Percentiles rank a stretch among this genome's conserved stretches.
phyloP scores from a whole-genome alignment of 495 filamentous ascomycete genomes.

The Amphirosellinia nigrospora region DNA sequence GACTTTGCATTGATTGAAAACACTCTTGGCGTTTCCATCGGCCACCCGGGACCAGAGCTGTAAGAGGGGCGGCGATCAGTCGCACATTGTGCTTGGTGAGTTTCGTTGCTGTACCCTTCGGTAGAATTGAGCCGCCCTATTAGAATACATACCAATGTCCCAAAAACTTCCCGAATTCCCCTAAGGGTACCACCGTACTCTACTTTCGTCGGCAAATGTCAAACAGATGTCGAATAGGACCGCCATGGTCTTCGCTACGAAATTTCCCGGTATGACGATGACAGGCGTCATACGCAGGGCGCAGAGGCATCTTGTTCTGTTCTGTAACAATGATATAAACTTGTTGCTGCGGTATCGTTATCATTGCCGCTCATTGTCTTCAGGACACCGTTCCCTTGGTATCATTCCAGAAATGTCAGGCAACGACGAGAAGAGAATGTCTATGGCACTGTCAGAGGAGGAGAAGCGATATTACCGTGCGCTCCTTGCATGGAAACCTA shows the following conservation, averaged over 20 bases:
- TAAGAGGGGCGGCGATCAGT: slow-evolving; percentile 10
- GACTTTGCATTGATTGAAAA: background rate
- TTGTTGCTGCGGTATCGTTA: background rate
- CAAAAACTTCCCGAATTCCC: slow-evolving; percentile 23
- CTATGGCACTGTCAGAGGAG: slow-evolving; percentile 47
- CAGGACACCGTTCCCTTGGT: background rate
- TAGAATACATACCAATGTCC: slow-evolving; percentile 22
- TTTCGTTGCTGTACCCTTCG: slow-evolving; percentile 19
- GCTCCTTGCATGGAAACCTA: slow-evolving; percentile 49
- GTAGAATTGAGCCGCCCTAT: slow-evolving; percentile 25
- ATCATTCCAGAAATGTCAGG: slow-evolving; percentile 6
- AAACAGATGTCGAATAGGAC: slow-evolving; percentile 9
- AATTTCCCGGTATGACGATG: slow-evolving; percentile 10
- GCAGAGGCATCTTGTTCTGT: background rate
- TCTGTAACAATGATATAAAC: background rate
- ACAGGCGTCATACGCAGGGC: slow-evolving; percentile 1
- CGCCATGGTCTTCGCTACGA: background rate
- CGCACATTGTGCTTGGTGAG: background rate
- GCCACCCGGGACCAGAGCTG: slow-evolving; percentile 2
- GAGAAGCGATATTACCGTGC: slow-evolving; percentile 52
- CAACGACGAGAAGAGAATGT: slow-evolving; percentile 27
- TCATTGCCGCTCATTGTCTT: background rate
- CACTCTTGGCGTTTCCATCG: slow-evolving; percentile 1
- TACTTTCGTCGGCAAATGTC: slow-evolving; percentile 1
- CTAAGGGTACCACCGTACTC: slow-evolving; percentile 14